A percentile compares a stretch with the other conserved stretches of the same genome.
Evolutionary conservation across 176 grass and related monocot species (phyloP).

Genomic region (Carex parvula): DNA sequence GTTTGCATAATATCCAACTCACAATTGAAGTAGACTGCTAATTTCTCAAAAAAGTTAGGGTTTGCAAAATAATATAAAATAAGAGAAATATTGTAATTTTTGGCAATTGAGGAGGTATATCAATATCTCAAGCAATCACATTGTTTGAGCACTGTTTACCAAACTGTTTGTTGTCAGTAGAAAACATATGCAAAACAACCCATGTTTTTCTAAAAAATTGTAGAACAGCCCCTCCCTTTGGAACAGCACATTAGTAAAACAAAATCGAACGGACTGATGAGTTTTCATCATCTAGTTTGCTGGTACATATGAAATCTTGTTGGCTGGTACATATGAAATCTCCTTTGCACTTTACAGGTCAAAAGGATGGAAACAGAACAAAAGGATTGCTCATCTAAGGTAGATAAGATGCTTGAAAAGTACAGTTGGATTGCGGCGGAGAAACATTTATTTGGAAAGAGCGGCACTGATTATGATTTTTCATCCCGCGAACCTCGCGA

Average conservation of each 20-base stretch:
- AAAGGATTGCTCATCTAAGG: conserved; percentile 85
- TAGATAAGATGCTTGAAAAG: conserved; percentile 77
- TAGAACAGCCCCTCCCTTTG: not conserved
- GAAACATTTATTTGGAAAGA: conserved; percentile 92
- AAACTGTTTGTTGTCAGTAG: not conserved
- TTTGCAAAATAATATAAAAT: conserved; percentile 9
- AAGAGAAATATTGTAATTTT: not conserved
- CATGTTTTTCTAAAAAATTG: not conserved
- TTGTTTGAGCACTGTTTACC: not conserved
- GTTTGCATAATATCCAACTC: not conserved
- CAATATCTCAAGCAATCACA: not conserved
- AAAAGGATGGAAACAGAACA: conserved; percentile 96
- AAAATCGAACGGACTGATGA: too few species aligned
- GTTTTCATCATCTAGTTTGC: too few species aligned
- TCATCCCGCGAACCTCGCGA: conserved; percentile 57
- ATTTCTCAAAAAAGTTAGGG: conserved; percentile 2
- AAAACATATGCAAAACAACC: not conserved
- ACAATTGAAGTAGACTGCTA: not conserved
- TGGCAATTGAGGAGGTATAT: not conserved
- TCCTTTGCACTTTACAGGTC: conserved; percentile 44
- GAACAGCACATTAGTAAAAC: not conserved
- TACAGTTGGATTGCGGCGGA: conserved; percentile 89
- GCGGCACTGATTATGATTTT: conserved; percentile 91
- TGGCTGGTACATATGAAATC: not conserved
- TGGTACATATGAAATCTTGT: not conserved